phyloP scores from a whole-genome alignment of 1,284 basidiomycete genomes.

The Fistulinella cinereoalba region DNA sequence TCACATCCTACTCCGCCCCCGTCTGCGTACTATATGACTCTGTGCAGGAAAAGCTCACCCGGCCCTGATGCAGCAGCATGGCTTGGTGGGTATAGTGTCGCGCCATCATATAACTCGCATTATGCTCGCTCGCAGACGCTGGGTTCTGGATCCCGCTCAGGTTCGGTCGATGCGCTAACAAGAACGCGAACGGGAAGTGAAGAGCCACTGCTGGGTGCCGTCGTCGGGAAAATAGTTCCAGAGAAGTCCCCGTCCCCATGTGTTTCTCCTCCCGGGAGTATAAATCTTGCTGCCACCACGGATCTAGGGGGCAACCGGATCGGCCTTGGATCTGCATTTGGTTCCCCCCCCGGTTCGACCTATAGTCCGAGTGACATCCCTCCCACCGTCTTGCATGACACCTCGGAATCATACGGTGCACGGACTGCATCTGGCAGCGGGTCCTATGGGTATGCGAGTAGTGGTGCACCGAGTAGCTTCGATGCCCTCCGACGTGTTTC shows the following conservation, averaged over 20 bases:
- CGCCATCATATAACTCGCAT: constrained; percentile 30
- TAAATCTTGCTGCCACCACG: constrained; percentile 2
- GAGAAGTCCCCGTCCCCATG: constrained; percentile 8
- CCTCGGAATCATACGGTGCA: constrained; percentile 19
- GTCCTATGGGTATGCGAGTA: constrained; percentile 26
- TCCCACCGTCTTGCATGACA: constrained; percentile 11
- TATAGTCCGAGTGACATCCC: constrained; percentile 15
- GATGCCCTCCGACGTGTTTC: constrained; percentile 30
- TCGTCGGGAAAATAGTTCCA: constrained; percentile 11
- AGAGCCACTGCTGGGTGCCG: constrained; percentile 26
- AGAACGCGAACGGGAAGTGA: constrained; percentile 33
- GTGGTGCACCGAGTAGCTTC: constrained; percentile 25
- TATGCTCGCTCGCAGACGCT: constrained; percentile 29
- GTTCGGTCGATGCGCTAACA: constrained; percentile 26
- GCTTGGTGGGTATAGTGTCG: constrained; percentile 23
- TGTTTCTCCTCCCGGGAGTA: constrained; percentile 8
- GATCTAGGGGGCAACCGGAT: constrained; percentile 8
- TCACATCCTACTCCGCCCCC: constrained; percentile 26
- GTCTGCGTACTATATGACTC: constrained; percentile 21
- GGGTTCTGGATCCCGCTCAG: constrained; percentile 26
- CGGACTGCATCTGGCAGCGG: constrained; percentile 24
- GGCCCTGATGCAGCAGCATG: constrained; percentile 28
- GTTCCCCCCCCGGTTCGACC: constrained; percentile 23
- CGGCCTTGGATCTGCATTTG: constrained; percentile 30
- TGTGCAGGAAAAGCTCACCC: constrained; percentile 25